A percentile compares a stretch with the other conserved stretches of the same genome.
These are phyloP conservation scores for Lagenaria siceraria DNA, from an alignment of 306 rosid species.

Conservation along the genomic window DNA sequence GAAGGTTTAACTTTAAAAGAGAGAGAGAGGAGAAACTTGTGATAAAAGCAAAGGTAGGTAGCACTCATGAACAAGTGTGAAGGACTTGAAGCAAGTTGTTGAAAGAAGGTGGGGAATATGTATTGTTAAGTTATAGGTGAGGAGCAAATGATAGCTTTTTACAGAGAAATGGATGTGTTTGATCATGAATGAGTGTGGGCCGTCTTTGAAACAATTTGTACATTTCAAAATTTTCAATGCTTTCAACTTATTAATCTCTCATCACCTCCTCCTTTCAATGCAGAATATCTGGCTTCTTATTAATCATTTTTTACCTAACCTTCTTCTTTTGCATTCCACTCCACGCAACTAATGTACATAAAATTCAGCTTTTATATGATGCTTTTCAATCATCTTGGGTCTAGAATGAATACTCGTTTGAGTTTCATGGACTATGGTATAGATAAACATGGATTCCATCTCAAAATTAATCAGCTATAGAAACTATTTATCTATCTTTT, in stretches of 20 bases:
- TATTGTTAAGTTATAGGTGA: neutral
- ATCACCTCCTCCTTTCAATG: neutral
- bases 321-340: neutral
- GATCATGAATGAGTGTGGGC: neutral
- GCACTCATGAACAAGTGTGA: neutral
- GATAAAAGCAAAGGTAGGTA: neutral
- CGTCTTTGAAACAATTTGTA: neutral
- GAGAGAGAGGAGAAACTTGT: neutral
- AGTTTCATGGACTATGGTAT: too few relatives aligned
- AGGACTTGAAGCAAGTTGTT: neutral
- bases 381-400: neutral
- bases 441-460: too few relatives aligned
- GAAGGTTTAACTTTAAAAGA: too few relatives aligned
- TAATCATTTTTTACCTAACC: neutral
- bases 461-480: too few relatives aligned
- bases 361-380: neutral
- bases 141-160: neutral
- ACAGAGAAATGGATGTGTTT: neutral
- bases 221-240: neutral
- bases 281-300: neutral
- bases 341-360: neutral
- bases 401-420: too few relatives aligned
- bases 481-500: too few relatives aligned
- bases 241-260: neutral
- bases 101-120: neutral